Conservation (phyloP, 192 early-diverging fungal species). For the Physocladia obscura region DNA sequence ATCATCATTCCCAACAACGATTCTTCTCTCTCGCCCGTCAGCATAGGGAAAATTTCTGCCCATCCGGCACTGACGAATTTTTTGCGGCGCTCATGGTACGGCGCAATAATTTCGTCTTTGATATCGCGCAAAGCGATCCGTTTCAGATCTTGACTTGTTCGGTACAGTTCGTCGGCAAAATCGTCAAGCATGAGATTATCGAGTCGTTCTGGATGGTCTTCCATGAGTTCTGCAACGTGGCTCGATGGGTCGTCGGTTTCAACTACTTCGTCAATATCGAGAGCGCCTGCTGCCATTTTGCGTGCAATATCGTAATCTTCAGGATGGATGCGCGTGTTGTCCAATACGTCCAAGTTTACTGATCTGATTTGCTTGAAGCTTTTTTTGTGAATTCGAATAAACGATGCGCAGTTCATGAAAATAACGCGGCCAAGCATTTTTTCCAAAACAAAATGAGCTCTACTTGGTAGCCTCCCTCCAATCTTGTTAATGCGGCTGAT, state of each 20-base stretch:
- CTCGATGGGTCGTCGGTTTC: constrained; percentile 69
- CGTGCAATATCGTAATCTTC: constrained; percentile 93
- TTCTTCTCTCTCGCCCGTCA: constrained; percentile 80
- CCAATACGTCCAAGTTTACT: constrained; percentile 73
- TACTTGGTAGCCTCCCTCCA: constrained; percentile 58
- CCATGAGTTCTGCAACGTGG: constrained; percentile 79
- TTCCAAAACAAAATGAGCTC: constrained; percentile 70
- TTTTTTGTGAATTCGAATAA: constrained; percentile 75
- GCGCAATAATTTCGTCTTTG: constrained; percentile 82
- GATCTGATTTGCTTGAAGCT: constrained; percentile 40
- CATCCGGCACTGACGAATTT: constrained; percentile 55
- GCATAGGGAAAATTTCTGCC: constrained; percentile 75
- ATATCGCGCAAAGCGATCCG: constrained; percentile 75
- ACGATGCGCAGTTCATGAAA: constrained; percentile 92
- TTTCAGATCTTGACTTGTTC: constrained; percentile 75
- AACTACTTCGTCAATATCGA: constrained; percentile 75
- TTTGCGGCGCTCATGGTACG: constrained; percentile 73
- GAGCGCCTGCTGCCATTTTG: constrained; percentile 94
- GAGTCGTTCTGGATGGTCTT: constrained; percentile 66
- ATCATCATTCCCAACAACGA: constrained; percentile 67
- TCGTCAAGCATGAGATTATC: constrained; percentile 86
- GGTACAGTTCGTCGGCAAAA: constrained; percentile 82
- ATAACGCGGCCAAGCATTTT: constrained; percentile 65
- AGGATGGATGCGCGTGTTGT: constrained; percentile 93
- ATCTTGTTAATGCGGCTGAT: constrained; percentile 55